These are phyloP conservation scores for Gossypium sturtianum DNA, from an alignment of 345 rosid genomes.

Conservation along the genomic window DNA sequence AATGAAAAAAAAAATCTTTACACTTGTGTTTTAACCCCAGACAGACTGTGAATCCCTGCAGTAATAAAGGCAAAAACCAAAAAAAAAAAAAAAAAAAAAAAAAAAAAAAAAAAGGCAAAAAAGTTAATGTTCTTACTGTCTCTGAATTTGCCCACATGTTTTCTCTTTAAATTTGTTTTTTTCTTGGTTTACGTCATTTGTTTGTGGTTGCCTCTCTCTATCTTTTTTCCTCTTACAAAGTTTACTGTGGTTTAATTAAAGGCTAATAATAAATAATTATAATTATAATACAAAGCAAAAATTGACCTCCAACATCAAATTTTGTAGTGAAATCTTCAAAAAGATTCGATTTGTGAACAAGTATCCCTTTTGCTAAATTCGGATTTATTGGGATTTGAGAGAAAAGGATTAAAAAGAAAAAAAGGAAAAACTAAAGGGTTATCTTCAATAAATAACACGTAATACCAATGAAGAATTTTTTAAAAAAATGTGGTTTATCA, in stretches of 20 bases:
- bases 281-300: background rate
- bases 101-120: background rate
- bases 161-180: background rate
- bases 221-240: background rate
- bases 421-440: background rate
- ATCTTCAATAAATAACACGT: background rate
- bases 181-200: background rate
- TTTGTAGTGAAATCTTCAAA: background rate
- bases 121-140: background rate
- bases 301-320: background rate
- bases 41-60: too few relatives aligned
- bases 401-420: background rate
- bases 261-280: background rate
- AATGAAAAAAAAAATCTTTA: too few relatives aligned
- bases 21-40: too few relatives aligned
- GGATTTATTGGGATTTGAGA: background rate
- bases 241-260: background rate
- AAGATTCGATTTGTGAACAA: background rate
- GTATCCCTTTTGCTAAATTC: background rate
- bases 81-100: too few relatives aligned
- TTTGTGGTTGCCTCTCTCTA: background rate
- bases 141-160: slow-evolving; percentile 8
- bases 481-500: too few relatives aligned
- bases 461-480: too few relatives aligned
- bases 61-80: background rate